Evolutionary conservation across 2,329 filamentous ascomycete species (phyloP).

Genomic region (Cadophora sp.): DNA sequence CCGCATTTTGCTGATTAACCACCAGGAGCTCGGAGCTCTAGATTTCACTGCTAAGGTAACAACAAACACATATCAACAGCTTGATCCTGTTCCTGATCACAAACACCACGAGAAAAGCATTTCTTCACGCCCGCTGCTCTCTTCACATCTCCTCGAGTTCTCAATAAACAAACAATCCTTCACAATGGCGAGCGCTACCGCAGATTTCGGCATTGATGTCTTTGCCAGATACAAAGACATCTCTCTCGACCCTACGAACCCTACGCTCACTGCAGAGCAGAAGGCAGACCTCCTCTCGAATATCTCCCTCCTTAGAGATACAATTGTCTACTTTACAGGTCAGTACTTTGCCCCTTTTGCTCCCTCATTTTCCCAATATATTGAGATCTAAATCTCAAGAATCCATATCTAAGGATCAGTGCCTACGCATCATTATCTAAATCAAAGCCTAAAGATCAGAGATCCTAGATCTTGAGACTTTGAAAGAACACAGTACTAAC

Average conservation of each 20-base stretch:
- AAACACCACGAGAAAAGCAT: background rate
- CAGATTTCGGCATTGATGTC: constrained; percentile 38
- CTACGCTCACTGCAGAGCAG: constrained; percentile 46
- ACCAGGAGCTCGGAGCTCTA: background rate
- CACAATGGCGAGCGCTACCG: constrained; percentile 35
- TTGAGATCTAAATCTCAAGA: too few relatives aligned
- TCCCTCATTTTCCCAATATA: too few relatives aligned
- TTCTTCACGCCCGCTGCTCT: too few relatives aligned
- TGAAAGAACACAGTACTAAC: too few relatives aligned
- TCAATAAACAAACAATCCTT: background rate
- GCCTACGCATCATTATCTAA: too few relatives aligned
- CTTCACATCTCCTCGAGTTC: background rate
- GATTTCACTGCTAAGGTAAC: background rate
- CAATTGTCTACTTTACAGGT: constrained; percentile 48
- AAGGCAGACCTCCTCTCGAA: constrained; percentile 48
- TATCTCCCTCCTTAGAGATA: constrained; percentile 49
- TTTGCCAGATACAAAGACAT: constrained; percentile 35
- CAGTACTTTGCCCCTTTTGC: too few relatives aligned
- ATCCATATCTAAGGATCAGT: too few relatives aligned
- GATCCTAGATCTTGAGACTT: too few relatives aligned
- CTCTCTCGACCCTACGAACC: constrained; percentile 45
- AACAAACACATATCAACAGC: constrained; percentile 13
- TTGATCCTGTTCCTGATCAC: too few relatives aligned
- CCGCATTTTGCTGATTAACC: constrained; percentile 16
- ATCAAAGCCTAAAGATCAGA: too few relatives aligned